phyloP scores from a whole-genome alignment of 345 rosid species.

The Sisymbrium altissimum region DNA sequence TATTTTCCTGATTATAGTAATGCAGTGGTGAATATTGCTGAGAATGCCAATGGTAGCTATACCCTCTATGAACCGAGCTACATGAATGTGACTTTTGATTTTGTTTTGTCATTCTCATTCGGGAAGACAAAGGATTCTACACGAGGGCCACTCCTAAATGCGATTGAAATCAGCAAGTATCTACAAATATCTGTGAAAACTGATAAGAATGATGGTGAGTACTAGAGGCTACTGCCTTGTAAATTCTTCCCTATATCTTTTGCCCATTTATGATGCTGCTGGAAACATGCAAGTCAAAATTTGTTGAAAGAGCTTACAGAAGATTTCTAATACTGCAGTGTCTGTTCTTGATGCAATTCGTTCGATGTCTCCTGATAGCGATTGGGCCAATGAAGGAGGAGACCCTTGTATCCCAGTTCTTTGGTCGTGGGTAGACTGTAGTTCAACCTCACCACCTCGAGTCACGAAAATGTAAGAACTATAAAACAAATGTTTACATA shows the following conservation, averaged over 20 bases:
- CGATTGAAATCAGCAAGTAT: conserved; percentile 87
- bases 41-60: conserved; percentile 90
- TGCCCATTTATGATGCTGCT: background rate
- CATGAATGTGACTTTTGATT: conserved; percentile 79
- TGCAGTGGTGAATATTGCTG: conserved; percentile 93
- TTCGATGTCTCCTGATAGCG: conserved; percentile 46
- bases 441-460: conserved; percentile 68
- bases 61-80: conserved; percentile 95
- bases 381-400: conserved; percentile 67
- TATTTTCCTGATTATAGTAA: conserved; percentile 67
- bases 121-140: conserved; percentile 77
- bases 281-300: background rate
- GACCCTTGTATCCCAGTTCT: conserved; percentile 88
- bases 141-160: conserved; percentile 79
- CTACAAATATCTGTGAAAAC: conserved; percentile 65
- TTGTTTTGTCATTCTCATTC: conserved; percentile 76
- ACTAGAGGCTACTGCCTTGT: background rate
- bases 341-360: conserved; percentile 53
- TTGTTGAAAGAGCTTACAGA: conserved; percentile 6
- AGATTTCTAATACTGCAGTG: conserved; percentile 44
- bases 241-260: background rate
- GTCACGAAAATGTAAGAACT: conserved; percentile 77
- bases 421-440: conserved; percentile 85
- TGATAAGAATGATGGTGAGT: conserved; percentile 61
- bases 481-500: background rate